Base-by-base conservation (phyloP, 352 stramenopile genomes). In the Pythium dissotocum region DNA sequence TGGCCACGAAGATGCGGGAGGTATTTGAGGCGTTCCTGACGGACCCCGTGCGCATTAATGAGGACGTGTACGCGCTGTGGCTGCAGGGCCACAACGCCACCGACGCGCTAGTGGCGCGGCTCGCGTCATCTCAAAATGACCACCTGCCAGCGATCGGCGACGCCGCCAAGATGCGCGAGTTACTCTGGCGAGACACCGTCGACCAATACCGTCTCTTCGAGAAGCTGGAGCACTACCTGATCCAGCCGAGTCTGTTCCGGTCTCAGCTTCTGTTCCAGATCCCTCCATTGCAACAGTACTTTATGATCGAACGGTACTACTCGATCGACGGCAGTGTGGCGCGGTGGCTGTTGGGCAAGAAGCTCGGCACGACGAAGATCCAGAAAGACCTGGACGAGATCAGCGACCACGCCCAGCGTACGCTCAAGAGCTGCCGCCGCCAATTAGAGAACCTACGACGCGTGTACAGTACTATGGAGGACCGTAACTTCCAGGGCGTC, bases 351-450 rank as follows among this genome's bases (percentile, higher is more conserved):
- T 56, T 94, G 62, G 88, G 88, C 59, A 88, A 89, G 58, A 93
- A 95, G 69, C 85, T 93, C 44, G 53, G 58, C 52, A 88, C 82
- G 24, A 73, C 85, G n/a, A 87, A 87, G 49, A 78, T 92, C 58
- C 82, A 93, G 60, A 95, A 95, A 65, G 88, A 95, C 54, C 75
- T 95, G 26, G 88, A 95, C 69, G 86, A 95, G 69, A 87, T 95
- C 58, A 89, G 82, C 14, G 86, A 94, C 53, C 63, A 78, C 21
- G 79, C 82, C 1, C 73, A 85, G 61, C 77, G 76, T 51, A 92
- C 83, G 36, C 72, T 92, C 54, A 90, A 92, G 73, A 80, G 82
- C 63, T 95, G 88, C 46, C 77, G 87, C 0, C 78, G 87, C 7
- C 83, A 94, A 42, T 72, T 94, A 48, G 85, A 94, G 65, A 94